A percentile compares a stretch with the other conserved stretches of the same genome.
Conservation (phyloP, 163 green algal species). For the Picocystis sp. region DNA sequence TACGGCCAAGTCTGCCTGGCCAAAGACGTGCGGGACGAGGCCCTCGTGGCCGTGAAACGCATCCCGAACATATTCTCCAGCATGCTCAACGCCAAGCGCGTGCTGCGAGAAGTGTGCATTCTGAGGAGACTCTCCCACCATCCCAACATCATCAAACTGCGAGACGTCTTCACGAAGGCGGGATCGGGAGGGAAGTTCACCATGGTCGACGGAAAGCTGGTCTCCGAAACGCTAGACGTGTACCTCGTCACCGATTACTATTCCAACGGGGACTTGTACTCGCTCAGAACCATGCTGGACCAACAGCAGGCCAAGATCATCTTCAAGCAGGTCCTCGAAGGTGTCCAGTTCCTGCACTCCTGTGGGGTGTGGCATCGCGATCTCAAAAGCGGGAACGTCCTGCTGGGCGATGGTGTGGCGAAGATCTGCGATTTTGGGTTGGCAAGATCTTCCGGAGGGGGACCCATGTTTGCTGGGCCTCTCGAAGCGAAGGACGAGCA, state of each 20-base stretch:
- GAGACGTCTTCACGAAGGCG: conserved; percentile 14
- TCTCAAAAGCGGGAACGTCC: conserved; percentile 74
- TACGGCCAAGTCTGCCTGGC: conserved; percentile 11
- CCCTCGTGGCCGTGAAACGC: conserved; percentile 14
- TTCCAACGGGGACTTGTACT: conserved; percentile 54
- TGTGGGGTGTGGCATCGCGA: conserved; percentile 65
- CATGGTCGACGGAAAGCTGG: conserved; percentile 40
- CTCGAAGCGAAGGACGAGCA: neutral
- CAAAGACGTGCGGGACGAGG: conserved; percentile 3
- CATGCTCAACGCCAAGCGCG: conserved; percentile 10
- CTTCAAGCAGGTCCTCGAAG: conserved; percentile 42
- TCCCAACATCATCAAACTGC: conserved; percentile 14
- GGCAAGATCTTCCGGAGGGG: conserved; percentile 1
- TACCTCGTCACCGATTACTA: conserved; percentile 57
- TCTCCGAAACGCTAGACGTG: conserved; percentile 45
- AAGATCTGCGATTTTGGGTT: conserved; percentile 32
- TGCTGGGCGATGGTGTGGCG: conserved; percentile 44
- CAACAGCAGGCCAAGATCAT: conserved; percentile 21
- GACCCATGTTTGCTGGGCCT: too few relatives aligned
- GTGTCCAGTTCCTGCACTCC: conserved; percentile 54
- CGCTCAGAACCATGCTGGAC: conserved; percentile 21
- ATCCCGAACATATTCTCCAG: conserved; percentile 12
- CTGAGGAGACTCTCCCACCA: conserved; percentile 10
- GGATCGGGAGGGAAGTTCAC: conserved; percentile 15
- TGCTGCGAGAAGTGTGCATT: conserved; percentile 16